These are phyloP conservation scores for Carex kokanica DNA, from an alignment of 176 grass and related monocot species.

Conservation along the genomic window DNA sequence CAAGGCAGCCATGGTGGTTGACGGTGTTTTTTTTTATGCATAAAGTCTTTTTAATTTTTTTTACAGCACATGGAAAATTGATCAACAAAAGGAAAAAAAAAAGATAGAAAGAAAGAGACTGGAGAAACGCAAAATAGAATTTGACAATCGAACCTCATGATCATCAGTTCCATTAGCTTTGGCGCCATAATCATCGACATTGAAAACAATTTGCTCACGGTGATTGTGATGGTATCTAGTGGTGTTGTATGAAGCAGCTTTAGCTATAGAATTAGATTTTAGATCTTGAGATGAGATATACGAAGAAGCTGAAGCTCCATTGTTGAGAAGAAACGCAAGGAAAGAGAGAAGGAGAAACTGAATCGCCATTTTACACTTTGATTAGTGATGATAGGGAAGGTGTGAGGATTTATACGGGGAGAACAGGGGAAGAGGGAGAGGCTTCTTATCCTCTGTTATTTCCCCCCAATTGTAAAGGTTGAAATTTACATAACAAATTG, in stretches of 20 bases:
- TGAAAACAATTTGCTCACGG: constrained; percentile 10
- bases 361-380: constrained; percentile 1
- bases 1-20: background rate
- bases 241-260: background rate
- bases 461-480: background rate
- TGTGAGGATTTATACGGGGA: background rate
- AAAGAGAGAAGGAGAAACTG: background rate
- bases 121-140: background rate
- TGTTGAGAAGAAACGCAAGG: background rate
- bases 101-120: background rate
- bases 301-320: constrained; percentile 4
- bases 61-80: background rate
- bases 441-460: constrained; percentile 6
- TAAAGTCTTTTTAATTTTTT: background rate
- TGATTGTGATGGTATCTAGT: background rate
- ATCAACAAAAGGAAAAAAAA: background rate
- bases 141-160: constrained; percentile 32
- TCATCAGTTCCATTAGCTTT: constrained; percentile 31
- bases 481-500: background rate
- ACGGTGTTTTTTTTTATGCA: background rate
- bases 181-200: constrained; percentile 47
- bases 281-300: background rate
- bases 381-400: background rate
- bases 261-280: background rate
- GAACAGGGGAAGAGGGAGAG: constrained; percentile 10